Evolutionary conservation across 768 basidiomycete species (phyloP).

Genomic region (Lyophyllum semitale): DNA sequence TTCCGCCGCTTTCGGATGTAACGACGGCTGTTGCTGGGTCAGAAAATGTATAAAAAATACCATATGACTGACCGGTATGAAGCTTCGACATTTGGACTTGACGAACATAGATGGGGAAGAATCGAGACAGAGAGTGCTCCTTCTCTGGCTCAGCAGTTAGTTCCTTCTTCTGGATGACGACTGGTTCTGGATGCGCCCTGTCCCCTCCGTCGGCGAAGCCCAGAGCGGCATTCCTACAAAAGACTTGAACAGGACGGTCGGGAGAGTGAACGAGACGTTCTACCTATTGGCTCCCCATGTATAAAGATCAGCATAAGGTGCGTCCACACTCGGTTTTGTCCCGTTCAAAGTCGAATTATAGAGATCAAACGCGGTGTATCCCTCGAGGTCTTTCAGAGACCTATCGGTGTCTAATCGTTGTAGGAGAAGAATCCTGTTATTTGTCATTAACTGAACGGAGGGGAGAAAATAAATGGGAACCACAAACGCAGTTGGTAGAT

Average conservation of each 20-base stretch:
- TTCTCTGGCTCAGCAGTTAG: slow-evolving; percentile 23
- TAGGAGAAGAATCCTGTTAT: slow-evolving; percentile 66
- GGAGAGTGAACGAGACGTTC: neutral
- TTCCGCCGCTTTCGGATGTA: slow-evolving; percentile 72
- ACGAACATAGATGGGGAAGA: slow-evolving; percentile 62
- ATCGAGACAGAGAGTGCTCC: slow-evolving; percentile 43
- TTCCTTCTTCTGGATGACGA: slow-evolving; percentile 49
- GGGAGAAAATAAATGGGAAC: neutral
- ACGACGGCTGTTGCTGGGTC: slow-evolving; percentile 44
- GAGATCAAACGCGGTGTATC: slow-evolving; percentile 88
- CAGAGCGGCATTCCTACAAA: slow-evolving; percentile 77
- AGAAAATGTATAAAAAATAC: neutral
- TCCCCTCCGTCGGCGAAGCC: slow-evolving; percentile 83
- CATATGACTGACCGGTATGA: slow-evolving; percentile 72
- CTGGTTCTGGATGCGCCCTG: slow-evolving; percentile 75
- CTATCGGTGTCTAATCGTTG: slow-evolving; percentile 74
- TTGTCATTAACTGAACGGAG: neutral
- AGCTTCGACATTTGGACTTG: slow-evolving; percentile 83
- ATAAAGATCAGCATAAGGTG: slow-evolving; percentile 60
- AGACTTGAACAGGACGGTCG: neutral
- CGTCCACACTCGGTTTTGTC: slow-evolving; percentile 53
- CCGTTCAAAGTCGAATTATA: slow-evolving; percentile 88
- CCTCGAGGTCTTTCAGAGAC: slow-evolving; percentile 79
- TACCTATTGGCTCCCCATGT: slow-evolving; percentile 89
- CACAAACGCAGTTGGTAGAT: slow-evolving; percentile 68